Percentiles rank a stretch among this genome's conserved stretches.
phyloP scores from a whole-genome alignment of 345 rosid genomes.

The Dimocarpus longan region DNA sequence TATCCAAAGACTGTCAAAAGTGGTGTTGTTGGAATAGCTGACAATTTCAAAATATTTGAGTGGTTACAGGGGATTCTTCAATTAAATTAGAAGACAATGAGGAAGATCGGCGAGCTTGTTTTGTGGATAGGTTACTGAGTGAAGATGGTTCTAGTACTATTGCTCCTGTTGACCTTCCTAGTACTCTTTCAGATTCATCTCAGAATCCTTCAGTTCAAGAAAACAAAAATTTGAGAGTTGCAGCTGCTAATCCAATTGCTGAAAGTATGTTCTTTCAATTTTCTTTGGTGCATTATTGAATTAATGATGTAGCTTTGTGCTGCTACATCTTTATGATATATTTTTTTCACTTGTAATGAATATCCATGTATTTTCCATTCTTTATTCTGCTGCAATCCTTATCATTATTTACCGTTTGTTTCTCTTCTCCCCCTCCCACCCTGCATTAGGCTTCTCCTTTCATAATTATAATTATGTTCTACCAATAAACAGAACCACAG shows the following conservation, averaged over 20 bases:
- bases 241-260: conserved; percentile 33
- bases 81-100: conserved; percentile 46
- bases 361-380: neutral
- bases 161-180: conserved; percentile 21
- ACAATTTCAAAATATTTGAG: conserved; percentile 22
- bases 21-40: conserved; percentile 13
- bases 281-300: conserved; percentile 6
- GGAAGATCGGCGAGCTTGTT: conserved; percentile 71
- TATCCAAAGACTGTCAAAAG: neutral
- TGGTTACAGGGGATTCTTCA: conserved; percentile 52
- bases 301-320: neutral
- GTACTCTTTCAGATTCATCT: conserved; percentile 33
- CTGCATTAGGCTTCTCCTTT: neutral
- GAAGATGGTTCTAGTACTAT: conserved; percentile 41
- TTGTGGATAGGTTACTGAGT: conserved; percentile 71
- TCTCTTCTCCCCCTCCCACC: neutral
- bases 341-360: neutral
- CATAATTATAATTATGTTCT: neutral
- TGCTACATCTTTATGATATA: conserved; percentile 4
- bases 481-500: neutral
- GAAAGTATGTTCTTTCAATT: conserved; percentile 45
- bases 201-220: conserved; percentile 35
- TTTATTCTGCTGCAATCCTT: neutral
- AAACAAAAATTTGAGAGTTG: conserved; percentile 32
- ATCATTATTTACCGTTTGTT: neutral